Conservation (phyloP, 2,329 filamentous ascomycete genomes). For the Harringtonia lauricola region DNA sequence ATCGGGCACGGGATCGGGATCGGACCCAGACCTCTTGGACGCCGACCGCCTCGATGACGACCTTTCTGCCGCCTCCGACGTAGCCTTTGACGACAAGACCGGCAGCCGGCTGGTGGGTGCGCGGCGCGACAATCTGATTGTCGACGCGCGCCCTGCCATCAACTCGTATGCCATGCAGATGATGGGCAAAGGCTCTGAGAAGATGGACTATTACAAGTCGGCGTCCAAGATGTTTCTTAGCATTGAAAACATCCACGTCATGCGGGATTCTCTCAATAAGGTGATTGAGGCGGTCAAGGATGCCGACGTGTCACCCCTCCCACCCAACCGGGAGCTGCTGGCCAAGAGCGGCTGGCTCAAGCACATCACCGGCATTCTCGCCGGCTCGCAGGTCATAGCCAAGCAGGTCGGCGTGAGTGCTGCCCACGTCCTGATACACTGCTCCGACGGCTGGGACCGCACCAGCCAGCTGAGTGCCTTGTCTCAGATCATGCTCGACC, state of each 20-base stretch:
- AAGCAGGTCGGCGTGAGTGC: slow-evolving; percentile 83
- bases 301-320: slow-evolving; percentile 72
- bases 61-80: slow-evolving; percentile 41
- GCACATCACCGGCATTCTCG: slow-evolving; percentile 74
- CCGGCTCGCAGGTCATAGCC: slow-evolving; percentile 75
- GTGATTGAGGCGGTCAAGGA: slow-evolving; percentile 88
- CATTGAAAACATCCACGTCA: slow-evolving; percentile 98
- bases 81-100: slow-evolving; percentile 45
- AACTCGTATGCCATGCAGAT: slow-evolving; percentile 94
- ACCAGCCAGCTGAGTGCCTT: slow-evolving; percentile 90
- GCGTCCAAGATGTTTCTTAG: slow-evolving; percentile 85
- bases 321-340: slow-evolving; percentile 71
- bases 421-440: slow-evolving; percentile 92
- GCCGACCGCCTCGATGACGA: slow-evolving; percentile 60
- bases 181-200: slow-evolving; percentile 86
- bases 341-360: slow-evolving; percentile 82
- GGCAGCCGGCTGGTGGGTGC: slow-evolving; percentile 64
- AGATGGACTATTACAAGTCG: slow-evolving; percentile 94
- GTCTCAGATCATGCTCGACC: slow-evolving; percentile 87
- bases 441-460: slow-evolving; percentile 96
- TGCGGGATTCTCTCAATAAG: slow-evolving; percentile 81
- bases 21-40: slow-evolving; percentile 32
- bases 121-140: slow-evolving; percentile 87
- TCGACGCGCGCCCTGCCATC: slow-evolving; percentile 87
- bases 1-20: neutral